phyloP scores from a whole-genome alignment of 768 basidiomycete genomes.

The Arthromyces matolae region DNA sequence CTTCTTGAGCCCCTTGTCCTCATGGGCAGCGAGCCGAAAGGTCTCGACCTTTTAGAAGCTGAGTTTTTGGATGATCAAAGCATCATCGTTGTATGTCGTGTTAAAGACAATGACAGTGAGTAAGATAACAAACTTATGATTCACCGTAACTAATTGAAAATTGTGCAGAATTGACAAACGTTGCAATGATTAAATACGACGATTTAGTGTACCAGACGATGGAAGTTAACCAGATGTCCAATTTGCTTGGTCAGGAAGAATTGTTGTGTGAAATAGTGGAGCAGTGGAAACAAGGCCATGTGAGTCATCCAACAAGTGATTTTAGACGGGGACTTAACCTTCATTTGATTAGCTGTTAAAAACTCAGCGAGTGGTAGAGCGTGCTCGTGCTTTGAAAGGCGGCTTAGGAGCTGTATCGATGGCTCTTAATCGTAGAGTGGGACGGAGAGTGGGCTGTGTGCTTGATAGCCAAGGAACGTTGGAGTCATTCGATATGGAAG shows the following conservation, averaged over 20 bases:
- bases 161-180: conserved; percentile 48
- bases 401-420: conserved; percentile 55
- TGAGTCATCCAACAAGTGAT: conserved; percentile 33
- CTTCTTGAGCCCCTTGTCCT: conserved; percentile 53
- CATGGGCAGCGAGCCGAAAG: conserved; percentile 32
- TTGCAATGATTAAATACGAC: conserved; percentile 62
- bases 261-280: conserved; percentile 56
- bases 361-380: conserved; percentile 49
- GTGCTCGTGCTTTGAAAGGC: conserved; percentile 51
- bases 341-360: conserved; percentile 43
- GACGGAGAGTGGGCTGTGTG: conserved; percentile 74
- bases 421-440: conserved; percentile 70
- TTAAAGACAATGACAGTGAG: conserved; percentile 47
- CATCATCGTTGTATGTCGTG: conserved; percentile 62
- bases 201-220: conserved; percentile 58
- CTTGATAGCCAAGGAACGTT: conserved; percentile 61
- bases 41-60: conserved; percentile 56
- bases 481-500: conserved; percentile 76
- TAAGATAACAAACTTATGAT: conserved; percentile 20
- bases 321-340: conserved; percentile 25
- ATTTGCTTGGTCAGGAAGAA: conserved; percentile 55
- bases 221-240: conserved; percentile 48
- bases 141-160: conserved; percentile 32
- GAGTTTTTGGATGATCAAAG: conserved; percentile 80
- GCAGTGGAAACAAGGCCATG: conserved; percentile 61